phyloP scores from a whole-genome alignment of 2,329 filamentous ascomycete species.

The Aspergillus glaucus region DNA sequence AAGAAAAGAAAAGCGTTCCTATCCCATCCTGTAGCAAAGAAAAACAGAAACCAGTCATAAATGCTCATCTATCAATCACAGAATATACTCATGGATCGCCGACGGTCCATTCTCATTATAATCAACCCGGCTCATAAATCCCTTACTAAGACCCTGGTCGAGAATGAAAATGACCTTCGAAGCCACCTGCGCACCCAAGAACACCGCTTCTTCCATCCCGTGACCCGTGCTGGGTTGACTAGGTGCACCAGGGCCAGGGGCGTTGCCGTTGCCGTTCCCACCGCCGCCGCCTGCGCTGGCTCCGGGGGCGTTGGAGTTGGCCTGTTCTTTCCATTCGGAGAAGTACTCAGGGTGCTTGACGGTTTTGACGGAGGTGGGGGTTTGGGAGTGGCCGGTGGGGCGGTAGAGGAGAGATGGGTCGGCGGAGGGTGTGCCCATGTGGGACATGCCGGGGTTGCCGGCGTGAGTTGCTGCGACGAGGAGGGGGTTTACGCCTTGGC shows the following conservation, averaged over 20 bases:
- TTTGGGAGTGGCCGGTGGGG: conserved; percentile 62
- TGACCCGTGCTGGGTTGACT: conserved; percentile 20
- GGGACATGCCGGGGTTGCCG: conserved; percentile 34
- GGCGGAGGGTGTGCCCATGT: conserved; percentile 30
- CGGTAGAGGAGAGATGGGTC: conserved; percentile 41
- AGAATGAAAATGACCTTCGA: conserved; percentile 68
- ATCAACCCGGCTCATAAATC: conserved; percentile 62
- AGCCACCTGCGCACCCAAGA: conserved; percentile 81
- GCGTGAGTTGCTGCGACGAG: conserved; percentile 74
- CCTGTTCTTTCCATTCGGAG: conserved; percentile 78
- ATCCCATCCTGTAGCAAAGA: conserved; percentile 1
- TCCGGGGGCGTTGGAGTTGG: conserved; percentile 30
- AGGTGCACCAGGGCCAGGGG: conserved; percentile 29
- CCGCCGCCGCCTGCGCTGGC: conserved; percentile 17
- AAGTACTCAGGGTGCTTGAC: conserved; percentile 77
- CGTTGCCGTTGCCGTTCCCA: conserved; percentile 6
- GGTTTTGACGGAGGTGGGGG: conserved; percentile 76
- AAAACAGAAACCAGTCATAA: neutral
- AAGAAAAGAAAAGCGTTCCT: conserved; percentile 3
- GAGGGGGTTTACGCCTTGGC: conserved; percentile 73
- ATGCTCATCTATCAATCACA: conserved; percentile 20
- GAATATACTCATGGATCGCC: conserved; percentile 54
- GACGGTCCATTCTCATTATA: conserved; percentile 62
- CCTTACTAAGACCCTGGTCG: conserved; percentile 61
- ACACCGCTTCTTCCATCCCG: conserved; percentile 72